A percentile compares a stretch with the other conserved stretches of the same genome.
Evolutionary conservation across 495 filamentous ascomycete species (phyloP).

Genomic region (Pseudomonodictys pantanalensis): DNA sequence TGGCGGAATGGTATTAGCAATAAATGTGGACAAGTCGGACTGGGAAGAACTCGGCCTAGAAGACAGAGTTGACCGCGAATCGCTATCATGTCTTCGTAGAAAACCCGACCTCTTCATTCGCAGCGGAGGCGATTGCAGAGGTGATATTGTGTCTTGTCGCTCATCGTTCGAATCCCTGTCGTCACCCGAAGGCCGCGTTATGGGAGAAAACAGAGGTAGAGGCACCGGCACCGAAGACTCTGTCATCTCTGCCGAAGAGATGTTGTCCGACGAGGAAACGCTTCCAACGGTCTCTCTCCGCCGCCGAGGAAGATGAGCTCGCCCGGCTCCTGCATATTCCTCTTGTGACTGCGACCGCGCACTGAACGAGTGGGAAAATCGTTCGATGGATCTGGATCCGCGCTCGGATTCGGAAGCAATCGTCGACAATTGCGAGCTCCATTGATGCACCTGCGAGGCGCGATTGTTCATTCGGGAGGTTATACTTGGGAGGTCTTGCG

Average conservation of each 20-base stretch:
- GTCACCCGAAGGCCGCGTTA: conserved; percentile 20
- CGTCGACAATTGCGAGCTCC: conserved; percentile 42
- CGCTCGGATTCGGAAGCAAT: conserved; percentile 42
- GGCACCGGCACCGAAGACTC: conserved; percentile 30
- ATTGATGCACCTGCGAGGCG: conserved; percentile 31
- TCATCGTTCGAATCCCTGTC: conserved; percentile 37
- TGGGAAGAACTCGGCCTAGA: conserved; percentile 40
- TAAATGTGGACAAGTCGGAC: conserved; percentile 50
- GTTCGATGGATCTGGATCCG: conserved; percentile 24
- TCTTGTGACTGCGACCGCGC: conserved; percentile 13
- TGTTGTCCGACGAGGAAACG: conserved; percentile 29
- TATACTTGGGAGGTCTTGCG: conserved; percentile 30
- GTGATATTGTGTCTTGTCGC: conserved; percentile 39
- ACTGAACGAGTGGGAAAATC: conserved; percentile 24
- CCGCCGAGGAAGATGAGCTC: conserved; percentile 4
- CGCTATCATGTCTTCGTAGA: conserved; percentile 29
- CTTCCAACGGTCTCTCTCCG: conserved; percentile 29
- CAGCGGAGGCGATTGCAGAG: conserved; percentile 39
- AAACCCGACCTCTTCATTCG: conserved; percentile 39
- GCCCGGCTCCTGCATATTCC: conserved; percentile 8
- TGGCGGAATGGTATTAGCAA: conserved; percentile 55
- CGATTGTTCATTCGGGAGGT: conserved; percentile 36
- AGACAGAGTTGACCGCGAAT: conserved; percentile 38
- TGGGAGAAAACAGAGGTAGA: conserved; percentile 32
- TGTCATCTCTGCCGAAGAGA: conserved; percentile 6